Percentiles rank a stretch among this genome's conserved stretches.
Evolutionary conservation across 768 basidiomycete species (phyloP).

Genomic region (Xerocomus spinulosus): DNA sequence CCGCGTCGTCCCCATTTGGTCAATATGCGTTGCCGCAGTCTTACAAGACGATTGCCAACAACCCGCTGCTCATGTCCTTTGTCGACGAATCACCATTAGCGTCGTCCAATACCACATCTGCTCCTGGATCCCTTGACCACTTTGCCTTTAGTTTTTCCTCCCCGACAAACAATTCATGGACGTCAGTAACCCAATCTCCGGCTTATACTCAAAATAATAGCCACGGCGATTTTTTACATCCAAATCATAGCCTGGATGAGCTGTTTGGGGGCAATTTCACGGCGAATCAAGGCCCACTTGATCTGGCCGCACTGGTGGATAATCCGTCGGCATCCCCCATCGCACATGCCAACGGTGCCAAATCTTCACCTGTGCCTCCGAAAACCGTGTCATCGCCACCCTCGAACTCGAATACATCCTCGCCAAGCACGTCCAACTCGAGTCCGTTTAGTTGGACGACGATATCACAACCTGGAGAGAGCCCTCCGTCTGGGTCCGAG

Average conservation of each 20-base stretch:
- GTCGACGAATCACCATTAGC: slow-evolving; percentile 45
- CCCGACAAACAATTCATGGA: slow-evolving; percentile 32
- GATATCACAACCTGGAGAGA: slow-evolving; percentile 24
- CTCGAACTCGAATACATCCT: slow-evolving; percentile 22
- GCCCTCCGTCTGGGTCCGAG: slow-evolving; percentile 39
- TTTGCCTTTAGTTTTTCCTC: slow-evolving; percentile 48
- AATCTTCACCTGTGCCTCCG: slow-evolving; percentile 11
- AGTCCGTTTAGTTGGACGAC: slow-evolving; percentile 28
- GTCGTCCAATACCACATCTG: slow-evolving; percentile 14
- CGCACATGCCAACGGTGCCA: slow-evolving; percentile 36
- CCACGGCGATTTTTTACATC: slow-evolving; percentile 23
- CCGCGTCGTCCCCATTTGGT: slow-evolving; percentile 45
- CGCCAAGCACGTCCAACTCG: slow-evolving; percentile 22
- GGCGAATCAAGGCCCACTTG: slow-evolving; percentile 28
- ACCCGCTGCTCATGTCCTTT: slow-evolving; percentile 84
- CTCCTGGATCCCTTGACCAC: slow-evolving; percentile 26
- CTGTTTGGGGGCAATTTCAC: slow-evolving; percentile 41
- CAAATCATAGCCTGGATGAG: slow-evolving; percentile 37
- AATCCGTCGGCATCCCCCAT: slow-evolving; percentile 39
- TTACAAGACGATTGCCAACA: slow-evolving; percentile 78
- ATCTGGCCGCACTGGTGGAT: slow-evolving; percentile 35
- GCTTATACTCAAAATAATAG: slow-evolving; percentile 17
- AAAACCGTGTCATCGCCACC: slow-evolving; percentile 13
- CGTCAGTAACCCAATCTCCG: slow-evolving; percentile 12
- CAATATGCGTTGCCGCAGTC: slow-evolving; percentile 41